Base-by-base conservation (phyloP, 306 rosid species). In the Nissolia schottii region DNA sequence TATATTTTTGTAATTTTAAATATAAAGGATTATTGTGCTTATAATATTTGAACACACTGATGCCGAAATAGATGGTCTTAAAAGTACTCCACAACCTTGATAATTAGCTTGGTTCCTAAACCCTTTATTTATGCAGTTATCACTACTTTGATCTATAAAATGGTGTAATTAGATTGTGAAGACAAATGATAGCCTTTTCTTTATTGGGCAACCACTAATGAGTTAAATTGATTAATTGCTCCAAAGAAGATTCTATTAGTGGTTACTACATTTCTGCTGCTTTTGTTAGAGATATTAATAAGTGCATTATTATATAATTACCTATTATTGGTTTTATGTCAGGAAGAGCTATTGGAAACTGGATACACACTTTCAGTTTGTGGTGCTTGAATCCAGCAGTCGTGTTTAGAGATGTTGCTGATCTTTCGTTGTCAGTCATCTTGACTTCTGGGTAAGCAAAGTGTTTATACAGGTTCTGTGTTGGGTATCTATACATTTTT, bases 381-480 rank as follows among this genome's bases (percentile, higher is more conserved):
- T 93, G 98, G 98, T 93, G 98, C 88, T 78, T 93, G 87, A 93
- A 93, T 85, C 98, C 98, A 49, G 87, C 89, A 50, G 97, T 89
- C 73, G 98, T 91, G 82, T 93, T 93, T 76, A 89, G 84, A 83
- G 97, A 93, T 82, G 89, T 93, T 67, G 87, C 92, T 63, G 75
- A 86, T 69, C 91, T 93, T 80, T 91, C 97, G 45, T 83, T 93
- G 55, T 91, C 98, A 35, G 88, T 93, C 71, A 86, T 93, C 66
- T 85, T 93, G 84, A 91, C 97, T 80, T 91, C 97, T 67, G 97
- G 98, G 96, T 91, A 78, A 82, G 92, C 58, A 25, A 28, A 14
- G 34, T 19, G 22, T 57, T 50, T 49, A 50, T 63, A 51, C 49
- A 20, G 15, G 48, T 77, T 43, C 40, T 37, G 43, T 37, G 8